Evolutionary conservation across 352 stramenopile genomes (phyloP).

Genomic region (Globisporangium emineosum): DNA sequence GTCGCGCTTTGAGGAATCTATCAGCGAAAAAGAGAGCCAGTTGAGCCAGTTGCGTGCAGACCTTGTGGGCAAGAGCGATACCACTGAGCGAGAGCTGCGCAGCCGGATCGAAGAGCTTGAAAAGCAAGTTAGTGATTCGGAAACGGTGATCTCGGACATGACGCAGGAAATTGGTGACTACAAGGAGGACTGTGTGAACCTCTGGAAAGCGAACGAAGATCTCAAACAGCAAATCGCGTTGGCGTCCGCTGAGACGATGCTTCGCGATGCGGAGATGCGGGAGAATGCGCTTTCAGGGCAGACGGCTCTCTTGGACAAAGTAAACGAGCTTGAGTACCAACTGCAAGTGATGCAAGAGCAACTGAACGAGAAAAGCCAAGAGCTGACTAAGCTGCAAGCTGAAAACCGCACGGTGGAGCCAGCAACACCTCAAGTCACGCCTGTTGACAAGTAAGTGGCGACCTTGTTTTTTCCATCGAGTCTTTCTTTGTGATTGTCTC

Average conservation of each 20-base stretch:
- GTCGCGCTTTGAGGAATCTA: slow-evolving; percentile 12
- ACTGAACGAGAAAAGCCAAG: slow-evolving; percentile 53
- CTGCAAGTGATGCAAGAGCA: slow-evolving; percentile 61
- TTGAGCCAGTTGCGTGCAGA: slow-evolving; percentile 24
- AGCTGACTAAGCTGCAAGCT: slow-evolving; percentile 35
- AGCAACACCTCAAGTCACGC: not conserved
- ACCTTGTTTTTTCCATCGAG: not conserved
- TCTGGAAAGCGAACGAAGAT: slow-evolving; percentile 80
- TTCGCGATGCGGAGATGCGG: slow-evolving; percentile 53
- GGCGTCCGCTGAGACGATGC: slow-evolving; percentile 50
- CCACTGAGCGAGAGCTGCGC: slow-evolving; percentile 20
- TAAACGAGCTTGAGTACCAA: slow-evolving; percentile 57
- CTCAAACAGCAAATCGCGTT: slow-evolving; percentile 71
- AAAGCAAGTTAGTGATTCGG: slow-evolving; percentile 26
- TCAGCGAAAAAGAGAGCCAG: slow-evolving; percentile 26
- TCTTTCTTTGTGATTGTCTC: not conserved
- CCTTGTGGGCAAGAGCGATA: slow-evolving; percentile 20
- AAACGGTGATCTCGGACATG: slow-evolving; percentile 25
- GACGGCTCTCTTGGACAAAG: slow-evolving; percentile 43
- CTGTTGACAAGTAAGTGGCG: slow-evolving; percentile 36
- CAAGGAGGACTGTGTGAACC: slow-evolving; percentile 74
- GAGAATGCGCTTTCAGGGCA: slow-evolving; percentile 57
- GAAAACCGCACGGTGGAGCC: slow-evolving; percentile 20
- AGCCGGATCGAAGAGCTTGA: slow-evolving; percentile 38
- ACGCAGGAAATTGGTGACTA: slow-evolving; percentile 68